Percentiles rank a stretch among this genome's conserved stretches.
These are phyloP conservation scores for Bondarzewia mesenterica DNA, from an alignment of 1,284 basidiomycete species.

Conservation along the genomic window DNA sequence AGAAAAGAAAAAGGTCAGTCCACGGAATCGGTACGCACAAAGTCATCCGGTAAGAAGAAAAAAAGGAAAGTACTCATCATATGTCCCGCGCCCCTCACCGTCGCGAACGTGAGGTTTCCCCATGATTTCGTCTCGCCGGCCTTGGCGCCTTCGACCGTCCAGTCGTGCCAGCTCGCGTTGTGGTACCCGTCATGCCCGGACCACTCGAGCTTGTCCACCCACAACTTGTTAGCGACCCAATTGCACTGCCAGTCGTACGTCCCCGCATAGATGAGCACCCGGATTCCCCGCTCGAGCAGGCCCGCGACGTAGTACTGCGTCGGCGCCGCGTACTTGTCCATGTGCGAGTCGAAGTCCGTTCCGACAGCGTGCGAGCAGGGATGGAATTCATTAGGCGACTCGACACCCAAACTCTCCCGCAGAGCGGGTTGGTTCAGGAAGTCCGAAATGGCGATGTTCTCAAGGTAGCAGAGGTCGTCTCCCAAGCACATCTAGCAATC, in stretches of 20 bases:
- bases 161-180: slow-evolving; percentile 37
- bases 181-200: slow-evolving; percentile 42
- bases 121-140: slow-evolving; percentile 50
- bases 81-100: slow-evolving; percentile 52
- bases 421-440: slow-evolving; percentile 53
- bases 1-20: too few species aligned
- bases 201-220: slow-evolving; percentile 54
- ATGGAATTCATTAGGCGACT: slow-evolving; percentile 40
- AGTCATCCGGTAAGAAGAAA: too few species aligned
- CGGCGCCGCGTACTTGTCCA: slow-evolving; percentile 36
- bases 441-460: slow-evolving; percentile 32
- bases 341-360: slow-evolving; percentile 27
- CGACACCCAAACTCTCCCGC: slow-evolving; percentile 52
- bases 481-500: too few species aligned
- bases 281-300: slow-evolving; percentile 68
- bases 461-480: slow-evolving; percentile 32
- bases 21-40: too few species aligned
- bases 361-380: slow-evolving; percentile 37
- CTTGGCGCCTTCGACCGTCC: slow-evolving; percentile 41
- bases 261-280: slow-evolving; percentile 70
- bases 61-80: slow-evolving; percentile 42
- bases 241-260: slow-evolving; percentile 72
- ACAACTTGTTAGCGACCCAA: slow-evolving; percentile 59
- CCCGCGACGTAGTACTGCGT: slow-evolving; percentile 55
- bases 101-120: slow-evolving; percentile 54